These are phyloP conservation scores for Pyrenochaeta sp. DNA, from an alignment of 2,329 filamentous ascomycete genomes.

Conservation along the genomic window DNA sequence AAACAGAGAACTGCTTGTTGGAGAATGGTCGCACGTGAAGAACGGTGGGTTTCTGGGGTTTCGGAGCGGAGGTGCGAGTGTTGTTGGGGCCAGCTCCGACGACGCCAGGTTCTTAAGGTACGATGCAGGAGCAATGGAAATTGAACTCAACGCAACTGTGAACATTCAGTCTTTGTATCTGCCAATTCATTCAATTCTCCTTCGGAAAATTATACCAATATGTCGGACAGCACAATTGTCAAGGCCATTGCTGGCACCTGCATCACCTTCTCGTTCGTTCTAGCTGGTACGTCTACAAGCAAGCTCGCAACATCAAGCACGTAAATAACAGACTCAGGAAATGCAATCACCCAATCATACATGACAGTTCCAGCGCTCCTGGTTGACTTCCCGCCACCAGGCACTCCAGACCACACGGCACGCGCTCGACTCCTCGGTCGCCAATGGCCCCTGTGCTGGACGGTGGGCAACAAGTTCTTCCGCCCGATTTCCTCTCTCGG, in stretches of 20 bases:
- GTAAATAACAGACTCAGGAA: slow-evolving; percentile 46
- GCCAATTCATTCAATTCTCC: background rate
- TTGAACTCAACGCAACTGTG: too few relatives aligned
- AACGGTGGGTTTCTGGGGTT: slow-evolving; percentile 3
- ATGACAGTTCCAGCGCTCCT: slow-evolving; percentile 60
- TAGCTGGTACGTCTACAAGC: slow-evolving; percentile 54
- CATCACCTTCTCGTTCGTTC: slow-evolving; percentile 58
- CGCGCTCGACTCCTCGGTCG: slow-evolving; percentile 56
- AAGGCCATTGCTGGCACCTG: slow-evolving; percentile 55
- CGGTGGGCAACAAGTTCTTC: slow-evolving; percentile 60
- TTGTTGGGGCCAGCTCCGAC: slow-evolving; percentile 5
- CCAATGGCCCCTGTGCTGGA: slow-evolving; percentile 61
- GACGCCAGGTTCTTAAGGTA: slow-evolving; percentile 2
- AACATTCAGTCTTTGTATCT: too few relatives aligned
- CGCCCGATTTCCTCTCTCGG: slow-evolving; percentile 59
- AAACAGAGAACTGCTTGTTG: slow-evolving; percentile 11
- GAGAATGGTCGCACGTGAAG: slow-evolving; percentile 3
- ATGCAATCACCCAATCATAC: slow-evolving; percentile 61
- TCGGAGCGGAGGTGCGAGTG: slow-evolving; percentile 11
- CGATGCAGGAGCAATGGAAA: too few relatives aligned
- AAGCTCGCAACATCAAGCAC: background rate
- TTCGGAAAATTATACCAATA: slow-evolving; percentile 12
- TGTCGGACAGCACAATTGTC: slow-evolving; percentile 43
- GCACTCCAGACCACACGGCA: slow-evolving; percentile 50
- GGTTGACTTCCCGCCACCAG: slow-evolving; percentile 54